Evolutionary conservation across 106 monocot genomes (phyloP), one percentile per base, ranked within the genome.

Genomic region (Dendrobium catenatum): DNA sequence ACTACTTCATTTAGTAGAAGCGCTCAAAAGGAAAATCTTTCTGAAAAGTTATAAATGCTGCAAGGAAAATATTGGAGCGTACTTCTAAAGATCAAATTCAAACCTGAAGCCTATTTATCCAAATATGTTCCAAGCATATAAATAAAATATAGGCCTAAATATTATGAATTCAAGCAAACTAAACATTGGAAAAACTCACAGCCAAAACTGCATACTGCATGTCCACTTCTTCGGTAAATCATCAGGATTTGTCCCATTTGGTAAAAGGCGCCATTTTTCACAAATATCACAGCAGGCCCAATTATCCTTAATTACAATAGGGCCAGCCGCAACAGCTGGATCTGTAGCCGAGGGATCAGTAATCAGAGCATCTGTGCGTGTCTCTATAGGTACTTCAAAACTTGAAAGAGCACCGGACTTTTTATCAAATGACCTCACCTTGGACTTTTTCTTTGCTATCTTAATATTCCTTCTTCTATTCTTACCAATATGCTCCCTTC

Each of bases 181-280:
- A 66, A 66, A 66, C 9, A 26, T 6, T 9, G 24, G 15, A 26
- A 22, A 51, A 66, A 66, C 64, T 66, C 64, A 66, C 64, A 66
- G 64, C 64, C 64, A 66, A 66, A 24, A 6, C 26, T 66, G 64
- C 64, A 66, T 66, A 66, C 24, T 24, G 64, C 64, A 66, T 26
- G 6, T 26, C 64, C 64, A 66, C 64, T 66, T 22, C 5, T 66
- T 66, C 9, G 64, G 64, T 4, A 66, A 22, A 66, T 8, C 64
- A 24, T 66, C 26, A 66, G 64, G 64, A 66, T 66, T 22, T 9
- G 26, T 66, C 64, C 64, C 64, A 66, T 26, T 66, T 66, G 64
- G 64, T 66, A 66, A 66, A 66, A 66, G 64, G 64, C 64, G 64
- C 64, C 64, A 66, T 26, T 66, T 66, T 66, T 66, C n/a, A 66